These are phyloP conservation scores for Cladosporium colombiae DNA, from an alignment of 2,329 filamentous ascomycete genomes.

Conservation along the genomic window DNA sequence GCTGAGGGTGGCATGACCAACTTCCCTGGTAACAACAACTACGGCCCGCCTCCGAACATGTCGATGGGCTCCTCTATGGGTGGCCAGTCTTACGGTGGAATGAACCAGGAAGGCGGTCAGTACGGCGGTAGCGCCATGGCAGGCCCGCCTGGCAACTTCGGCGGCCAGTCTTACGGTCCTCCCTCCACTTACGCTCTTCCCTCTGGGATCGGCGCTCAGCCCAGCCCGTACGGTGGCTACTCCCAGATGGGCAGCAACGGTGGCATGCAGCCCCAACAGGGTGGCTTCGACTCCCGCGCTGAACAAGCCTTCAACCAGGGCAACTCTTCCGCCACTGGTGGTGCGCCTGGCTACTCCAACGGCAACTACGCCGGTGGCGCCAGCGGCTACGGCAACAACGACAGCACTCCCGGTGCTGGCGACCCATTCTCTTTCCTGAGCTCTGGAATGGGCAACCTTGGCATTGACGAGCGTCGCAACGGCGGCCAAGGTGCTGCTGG, in stretches of 20 bases:
- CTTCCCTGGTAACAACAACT: slow-evolving; percentile 30
- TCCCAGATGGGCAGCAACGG: slow-evolving; percentile 57
- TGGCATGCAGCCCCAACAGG: slow-evolving; percentile 62
- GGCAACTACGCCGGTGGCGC: slow-evolving; percentile 44
- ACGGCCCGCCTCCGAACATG: slow-evolving; percentile 78
- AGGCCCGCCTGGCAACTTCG: slow-evolving; percentile 55
- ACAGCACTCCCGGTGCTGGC: slow-evolving; percentile 56
- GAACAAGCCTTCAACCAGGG: slow-evolving; percentile 86
- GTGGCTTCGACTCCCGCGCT: slow-evolving; percentile 89
- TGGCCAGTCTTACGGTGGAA: slow-evolving; percentile 31
- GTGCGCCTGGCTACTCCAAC: slow-evolving; percentile 59
- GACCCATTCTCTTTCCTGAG: slow-evolving; percentile 82
- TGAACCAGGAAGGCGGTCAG: slow-evolving; percentile 66
- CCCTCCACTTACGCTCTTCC: slow-evolving; percentile 88
- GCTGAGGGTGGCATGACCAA: slow-evolving; percentile 76
- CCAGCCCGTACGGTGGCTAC: slow-evolving; percentile 79
- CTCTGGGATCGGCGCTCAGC: slow-evolving; percentile 72
- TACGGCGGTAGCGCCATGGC: slow-evolving; percentile 67
- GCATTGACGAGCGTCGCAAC: slow-evolving; percentile 61
- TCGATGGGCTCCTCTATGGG: slow-evolving; percentile 52
- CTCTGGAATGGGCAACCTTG: slow-evolving; percentile 69
- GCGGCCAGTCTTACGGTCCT: slow-evolving; percentile 79
- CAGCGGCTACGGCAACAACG: slow-evolving; percentile 48
- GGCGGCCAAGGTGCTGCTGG: slow-evolving; percentile 38
- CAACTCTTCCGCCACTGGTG: slow-evolving; percentile 71